Base-by-base conservation (phyloP, 2,329 filamentous ascomycete species). In the Cladophialophora chaetospira region DNA sequence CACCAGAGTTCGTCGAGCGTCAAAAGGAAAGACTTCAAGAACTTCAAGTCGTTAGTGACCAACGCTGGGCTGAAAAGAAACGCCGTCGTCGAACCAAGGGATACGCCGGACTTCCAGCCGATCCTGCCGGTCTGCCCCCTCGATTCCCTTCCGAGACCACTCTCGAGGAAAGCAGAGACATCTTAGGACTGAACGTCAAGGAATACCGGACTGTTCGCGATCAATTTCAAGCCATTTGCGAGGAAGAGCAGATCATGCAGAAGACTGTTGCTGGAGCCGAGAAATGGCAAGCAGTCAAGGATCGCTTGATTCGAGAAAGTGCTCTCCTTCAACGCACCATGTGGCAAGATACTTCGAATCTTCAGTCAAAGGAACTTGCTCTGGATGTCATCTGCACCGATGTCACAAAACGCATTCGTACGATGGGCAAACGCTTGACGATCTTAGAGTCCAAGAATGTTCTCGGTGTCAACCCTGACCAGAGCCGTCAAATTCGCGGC, bases 141-240 rank as follows among this genome's bases (percentile, higher is more conserved):
- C 83, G 89, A 19, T 94, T 91, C 62, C 88, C 88, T 1, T 93
- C 89, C 0, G 89, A 94, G 71, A 92, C 88, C 10, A 92, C 89
- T 0, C 82, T 94, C 57, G 87, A 89, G 63, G 88, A 93, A 71
- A 87, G 87, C 67, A 89, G 91, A 67, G 79, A 79, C 10, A 87
- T 86, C 57, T 76, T 95, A 25, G 77, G 75, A 33, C 76, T 95
- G 29, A 82, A 88, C 66, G 82, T 80, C 46, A 71, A 77, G 1
- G 74, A 82, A 38, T 94, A 94, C 69, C 79, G 79, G 28, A 73
- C 82, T 57, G 71, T 90, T 13, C 82, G 89, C 26, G 78, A 84
- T 46, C 80, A 82, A 25, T 94, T 91, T 63, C 82, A 87, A 64
- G 74, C 73, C 8, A 88, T 94, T 11, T 93, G 89, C 67, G 79